Conservation (phyloP, 169 alveolate genomes). For the Plasmodium gonderi region DNA sequence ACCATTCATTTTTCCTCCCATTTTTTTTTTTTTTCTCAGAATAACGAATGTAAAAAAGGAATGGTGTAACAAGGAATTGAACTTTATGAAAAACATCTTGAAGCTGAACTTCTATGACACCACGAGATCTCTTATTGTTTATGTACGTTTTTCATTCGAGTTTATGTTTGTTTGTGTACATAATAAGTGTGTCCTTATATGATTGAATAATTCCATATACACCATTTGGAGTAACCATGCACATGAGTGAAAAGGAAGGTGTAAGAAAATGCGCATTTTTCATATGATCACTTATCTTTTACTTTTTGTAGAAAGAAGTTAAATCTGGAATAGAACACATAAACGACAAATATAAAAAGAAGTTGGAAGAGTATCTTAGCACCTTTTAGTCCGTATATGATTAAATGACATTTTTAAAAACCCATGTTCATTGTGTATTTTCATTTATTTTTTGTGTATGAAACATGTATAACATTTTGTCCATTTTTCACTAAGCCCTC, state of each 20-base stretch:
- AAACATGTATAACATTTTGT: not conserved
- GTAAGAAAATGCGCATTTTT: too few relatives aligned
- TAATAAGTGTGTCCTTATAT: not conserved
- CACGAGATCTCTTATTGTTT: conserved; percentile 62
- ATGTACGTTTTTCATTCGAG: conserved; percentile 12
- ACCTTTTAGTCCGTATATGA: not conserved
- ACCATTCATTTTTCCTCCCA: not conserved
- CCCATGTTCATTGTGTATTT: not conserved
- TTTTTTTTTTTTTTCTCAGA: conserved; percentile 1
- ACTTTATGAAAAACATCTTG: conserved; percentile 57
- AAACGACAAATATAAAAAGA: conserved; percentile 53
- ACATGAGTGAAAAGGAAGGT: too few relatives aligned
- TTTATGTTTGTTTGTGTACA: not conserved
- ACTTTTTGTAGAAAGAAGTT: conserved; percentile 31
- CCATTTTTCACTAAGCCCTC: not conserved
- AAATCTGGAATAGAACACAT: conserved; percentile 50
- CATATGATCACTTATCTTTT: not conserved
- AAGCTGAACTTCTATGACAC: conserved; percentile 63
- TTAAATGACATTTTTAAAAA: not conserved
- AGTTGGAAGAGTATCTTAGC: conserved; percentile 35
- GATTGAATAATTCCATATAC: too few relatives aligned
- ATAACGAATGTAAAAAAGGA: conserved; percentile 68
- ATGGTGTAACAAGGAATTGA: conserved; percentile 68
- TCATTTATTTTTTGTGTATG: too few relatives aligned
- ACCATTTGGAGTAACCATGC: too few relatives aligned